These are phyloP conservation scores for Boletellus emodensis DNA, from an alignment of 768 basidiomycete genomes.

Conservation along the genomic window DNA sequence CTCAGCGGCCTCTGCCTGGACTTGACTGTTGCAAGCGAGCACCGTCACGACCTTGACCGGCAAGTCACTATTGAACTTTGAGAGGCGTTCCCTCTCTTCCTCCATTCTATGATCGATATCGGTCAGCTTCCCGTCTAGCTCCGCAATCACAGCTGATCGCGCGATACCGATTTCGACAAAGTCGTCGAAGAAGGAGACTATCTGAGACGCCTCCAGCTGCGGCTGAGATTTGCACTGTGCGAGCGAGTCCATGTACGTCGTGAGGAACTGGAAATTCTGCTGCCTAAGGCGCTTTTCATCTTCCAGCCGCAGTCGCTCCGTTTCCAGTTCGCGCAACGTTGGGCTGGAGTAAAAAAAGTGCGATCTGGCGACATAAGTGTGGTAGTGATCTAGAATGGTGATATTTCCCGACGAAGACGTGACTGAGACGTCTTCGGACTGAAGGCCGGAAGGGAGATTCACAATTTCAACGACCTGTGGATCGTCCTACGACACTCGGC, in stretches of 20 bases:
- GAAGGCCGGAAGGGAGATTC: conserved; percentile 8
- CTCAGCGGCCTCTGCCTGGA: conserved; percentile 6
- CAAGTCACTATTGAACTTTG: background rate
- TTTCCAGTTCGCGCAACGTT: conserved; percentile 4
- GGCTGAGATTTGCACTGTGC: conserved; percentile 16
- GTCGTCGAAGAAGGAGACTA: conserved; percentile 19
- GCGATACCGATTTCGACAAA: conserved; percentile 20
- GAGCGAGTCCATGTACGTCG: conserved; percentile 27
- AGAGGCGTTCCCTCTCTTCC: conserved; percentile 12
- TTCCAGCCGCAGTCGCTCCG: conserved; percentile 11
- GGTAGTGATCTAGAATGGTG: conserved; percentile 15
- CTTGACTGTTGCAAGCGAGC: conserved; percentile 3
- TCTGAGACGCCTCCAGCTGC: conserved; percentile 13
- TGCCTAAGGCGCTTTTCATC: conserved; percentile 20
- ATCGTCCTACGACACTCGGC: conserved; percentile 9
- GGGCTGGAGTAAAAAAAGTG: background rate
- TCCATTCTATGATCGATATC: conserved; percentile 8
- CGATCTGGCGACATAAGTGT: background rate
- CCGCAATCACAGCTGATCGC: conserved; percentile 14
- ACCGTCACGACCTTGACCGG: conserved; percentile 6
- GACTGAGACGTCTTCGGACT: conserved; percentile 11
- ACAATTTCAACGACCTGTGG: conserved; percentile 13
- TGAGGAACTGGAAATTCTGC: conserved; percentile 20
- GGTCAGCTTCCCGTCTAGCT: conserved; percentile 13
- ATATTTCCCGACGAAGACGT: conserved; percentile 7